Conservation (phyloP, 73 alveolate species). For the Tetrahymena malaccensis region DNA sequence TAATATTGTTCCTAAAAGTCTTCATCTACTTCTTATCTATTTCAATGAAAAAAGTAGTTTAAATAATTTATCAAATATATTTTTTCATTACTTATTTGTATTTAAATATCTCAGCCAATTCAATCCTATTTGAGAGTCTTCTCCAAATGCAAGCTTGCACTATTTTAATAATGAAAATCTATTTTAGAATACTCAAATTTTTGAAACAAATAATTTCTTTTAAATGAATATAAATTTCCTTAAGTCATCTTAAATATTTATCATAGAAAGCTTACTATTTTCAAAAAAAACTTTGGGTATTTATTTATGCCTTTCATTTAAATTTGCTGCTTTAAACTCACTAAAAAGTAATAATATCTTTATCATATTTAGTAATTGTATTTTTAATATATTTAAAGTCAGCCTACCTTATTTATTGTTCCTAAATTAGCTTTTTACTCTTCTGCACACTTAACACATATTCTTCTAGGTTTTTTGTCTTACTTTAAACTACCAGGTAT, state of each 20-base stretch:
- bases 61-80: neutral
- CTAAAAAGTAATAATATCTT: no score
- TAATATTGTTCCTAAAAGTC: neutral
- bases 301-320: no score
- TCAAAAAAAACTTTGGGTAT: no score
- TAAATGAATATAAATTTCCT: no score
- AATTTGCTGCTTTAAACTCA: no score
- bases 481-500: neutral
- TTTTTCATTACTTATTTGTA: neutral
- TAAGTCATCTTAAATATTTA: no score
- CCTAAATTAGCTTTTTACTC: neutral
- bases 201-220: no score
- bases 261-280: no score
- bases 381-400: no score
- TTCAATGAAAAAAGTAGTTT: neutral
- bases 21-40: neutral
- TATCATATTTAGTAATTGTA: no score
- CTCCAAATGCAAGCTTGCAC: neutral
- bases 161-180: neutral
- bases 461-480: neutral
- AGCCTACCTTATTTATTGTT: neutral
- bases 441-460: neutral
- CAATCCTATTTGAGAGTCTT: neutral
- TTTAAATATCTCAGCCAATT: neutral
- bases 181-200: no score